Conservation (phyloP, 2,329 filamentous ascomycete species). For the Pleurostoma richardsiae region DNA sequence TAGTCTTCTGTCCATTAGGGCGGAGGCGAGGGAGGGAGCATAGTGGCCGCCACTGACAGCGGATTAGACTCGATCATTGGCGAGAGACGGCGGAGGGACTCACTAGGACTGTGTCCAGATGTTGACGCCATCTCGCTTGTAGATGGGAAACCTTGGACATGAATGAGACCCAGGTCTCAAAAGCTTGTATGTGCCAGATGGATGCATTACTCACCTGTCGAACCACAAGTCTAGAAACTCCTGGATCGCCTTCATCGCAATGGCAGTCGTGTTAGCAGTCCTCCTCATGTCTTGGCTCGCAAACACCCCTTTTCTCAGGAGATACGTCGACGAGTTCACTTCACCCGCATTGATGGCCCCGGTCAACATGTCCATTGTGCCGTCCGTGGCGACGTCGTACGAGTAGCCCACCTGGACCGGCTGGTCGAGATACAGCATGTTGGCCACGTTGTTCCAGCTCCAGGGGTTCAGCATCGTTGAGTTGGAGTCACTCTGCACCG, state of each 20-base stretch:
- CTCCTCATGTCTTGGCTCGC: not conserved
- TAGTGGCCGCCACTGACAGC: slow-evolving; percentile 11
- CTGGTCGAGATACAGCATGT: slow-evolving; percentile 43
- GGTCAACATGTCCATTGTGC: not conserved
- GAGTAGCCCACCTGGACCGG: slow-evolving; percentile 60
- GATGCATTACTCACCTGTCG: slow-evolving; percentile 1
- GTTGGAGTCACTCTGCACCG: slow-evolving; percentile 34
- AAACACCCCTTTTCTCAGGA: not conserved
- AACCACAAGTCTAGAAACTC: slow-evolving; percentile 2
- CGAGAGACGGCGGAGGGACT: not conserved
- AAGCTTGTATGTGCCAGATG: not conserved
- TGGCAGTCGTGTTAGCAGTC: not conserved
- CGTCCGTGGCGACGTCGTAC: slow-evolving; percentile 44
- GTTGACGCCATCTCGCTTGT: not conserved
- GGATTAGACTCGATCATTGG: not conserved
- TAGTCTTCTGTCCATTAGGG: slow-evolving; percentile 4
- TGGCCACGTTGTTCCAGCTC: slow-evolving; percentile 50
- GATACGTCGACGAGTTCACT: not conserved
- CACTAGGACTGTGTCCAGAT: slow-evolving; percentile 8
- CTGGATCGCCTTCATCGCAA: not conserved
- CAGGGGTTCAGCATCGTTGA: slow-evolving; percentile 45
- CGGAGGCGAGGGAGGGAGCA: slow-evolving; percentile 9
- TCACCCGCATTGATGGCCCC: not conserved
- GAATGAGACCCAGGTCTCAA: too few relatives aligned
- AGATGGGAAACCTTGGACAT: slow-evolving; percentile 2